phyloP scores from a whole-genome alignment of 768 basidiomycete species.

The Boletus sensibilis region DNA sequence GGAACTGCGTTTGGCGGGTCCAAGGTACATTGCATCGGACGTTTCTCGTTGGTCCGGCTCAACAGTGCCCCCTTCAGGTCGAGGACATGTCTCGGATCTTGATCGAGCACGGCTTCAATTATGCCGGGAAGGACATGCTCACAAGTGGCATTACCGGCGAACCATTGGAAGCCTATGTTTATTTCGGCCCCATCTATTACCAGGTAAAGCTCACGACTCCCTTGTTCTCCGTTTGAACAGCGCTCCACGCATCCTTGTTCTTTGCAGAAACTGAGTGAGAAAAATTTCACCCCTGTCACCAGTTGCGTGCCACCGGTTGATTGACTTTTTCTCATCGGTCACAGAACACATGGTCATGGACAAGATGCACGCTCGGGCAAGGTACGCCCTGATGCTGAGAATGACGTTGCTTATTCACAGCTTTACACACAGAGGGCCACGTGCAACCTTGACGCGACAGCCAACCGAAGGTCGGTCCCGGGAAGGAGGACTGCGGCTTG shows the following conservation, averaged over 20 bases:
- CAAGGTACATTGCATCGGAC: conserved; percentile 54
- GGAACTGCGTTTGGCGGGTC: conserved; percentile 98
- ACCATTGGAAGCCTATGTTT: conserved; percentile 94
- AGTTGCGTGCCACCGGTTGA: conserved; percentile 1
- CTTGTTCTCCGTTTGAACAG: conserved; percentile 4
- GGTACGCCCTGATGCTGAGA: conserved; percentile 46
- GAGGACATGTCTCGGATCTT: conserved; percentile 98
- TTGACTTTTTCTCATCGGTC: conserved; percentile 17
- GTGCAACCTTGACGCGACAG: conserved; percentile 94
- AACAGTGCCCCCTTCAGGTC: conserved; percentile 48
- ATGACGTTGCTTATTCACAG: conserved; percentile 10
- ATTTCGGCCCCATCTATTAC: conserved; percentile 98
- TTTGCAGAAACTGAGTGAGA: conserved; percentile 87
- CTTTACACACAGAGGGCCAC: conserved; percentile 69
- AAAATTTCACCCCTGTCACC: neutral
- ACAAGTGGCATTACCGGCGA: conserved; percentile 98
- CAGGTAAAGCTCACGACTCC: conserved; percentile 53
- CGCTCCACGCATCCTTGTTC: neutral
- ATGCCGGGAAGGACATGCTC: conserved; percentile 98
- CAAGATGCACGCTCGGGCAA: conserved; percentile 99
- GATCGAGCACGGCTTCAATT: conserved; percentile 93
- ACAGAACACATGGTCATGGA: conserved; percentile 99
- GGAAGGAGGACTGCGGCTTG: conserved; percentile 93
- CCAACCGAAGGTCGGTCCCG: conserved; percentile 98
- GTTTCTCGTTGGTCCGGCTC: conserved; percentile 5